A percentile compares a stretch with the other conserved stretches of the same genome.
Evolutionary conservation across 2,329 filamentous ascomycete species (phyloP).

Genomic region (Chalaropsis ovoidea): DNA sequence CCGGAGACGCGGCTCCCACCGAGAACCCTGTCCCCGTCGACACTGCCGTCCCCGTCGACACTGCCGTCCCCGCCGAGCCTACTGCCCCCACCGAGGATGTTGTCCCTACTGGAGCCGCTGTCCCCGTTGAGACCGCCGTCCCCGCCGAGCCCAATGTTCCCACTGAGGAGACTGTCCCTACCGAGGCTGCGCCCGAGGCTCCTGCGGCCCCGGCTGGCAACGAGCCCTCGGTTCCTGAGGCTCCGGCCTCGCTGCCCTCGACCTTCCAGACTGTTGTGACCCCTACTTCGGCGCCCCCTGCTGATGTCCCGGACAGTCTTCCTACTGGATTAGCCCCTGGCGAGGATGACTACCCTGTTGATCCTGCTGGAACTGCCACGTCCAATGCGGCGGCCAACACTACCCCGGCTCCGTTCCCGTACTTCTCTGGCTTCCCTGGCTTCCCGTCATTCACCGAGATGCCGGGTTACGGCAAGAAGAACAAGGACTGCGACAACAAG

Average conservation of each 20-base stretch:
- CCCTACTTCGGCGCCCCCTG: neutral
- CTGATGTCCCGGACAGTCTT: neutral
- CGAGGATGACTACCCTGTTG: neutral
- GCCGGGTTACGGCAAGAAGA: neutral
- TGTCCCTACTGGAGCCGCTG: constrained; percentile 35
- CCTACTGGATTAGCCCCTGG: neutral
- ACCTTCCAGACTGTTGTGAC: constrained; percentile 8
- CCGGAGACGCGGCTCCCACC: constrained; percentile 18
- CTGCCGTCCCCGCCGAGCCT: constrained; percentile 35
- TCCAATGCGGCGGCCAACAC: neutral
- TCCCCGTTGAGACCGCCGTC: constrained; percentile 34
- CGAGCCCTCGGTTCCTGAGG: neutral
- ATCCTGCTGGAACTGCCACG: neutral
- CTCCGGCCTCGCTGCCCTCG: neutral
- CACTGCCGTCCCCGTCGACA: constrained; percentile 34
- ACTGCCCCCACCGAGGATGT: constrained; percentile 45
- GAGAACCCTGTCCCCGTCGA: constrained; percentile 36
- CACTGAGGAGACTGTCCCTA: constrained; percentile 44
- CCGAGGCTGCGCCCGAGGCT: constrained; percentile 7
- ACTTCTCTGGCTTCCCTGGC: neutral
- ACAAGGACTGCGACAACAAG: constrained; percentile 10
- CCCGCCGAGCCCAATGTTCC: constrained; percentile 49
- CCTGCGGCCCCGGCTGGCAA: neutral
- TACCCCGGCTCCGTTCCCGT: constrained; percentile 4
- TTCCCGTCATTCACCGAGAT: constrained; percentile 16